phyloP scores from a whole-genome alignment of 306 rosid species.

The Gastrolobium villosum region DNA sequence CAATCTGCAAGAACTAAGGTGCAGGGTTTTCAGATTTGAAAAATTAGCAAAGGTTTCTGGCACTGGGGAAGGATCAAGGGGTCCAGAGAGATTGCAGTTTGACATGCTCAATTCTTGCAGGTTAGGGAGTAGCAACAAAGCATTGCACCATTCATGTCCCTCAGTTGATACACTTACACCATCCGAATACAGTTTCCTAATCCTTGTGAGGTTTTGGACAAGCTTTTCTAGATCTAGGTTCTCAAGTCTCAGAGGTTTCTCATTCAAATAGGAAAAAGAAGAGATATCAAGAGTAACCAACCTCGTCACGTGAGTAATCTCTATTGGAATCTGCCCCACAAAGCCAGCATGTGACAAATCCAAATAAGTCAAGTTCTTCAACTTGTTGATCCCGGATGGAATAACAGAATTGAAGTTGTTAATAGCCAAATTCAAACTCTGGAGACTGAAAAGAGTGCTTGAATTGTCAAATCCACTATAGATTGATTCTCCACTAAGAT shows the following conservation, averaged over 20 bases:
- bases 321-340: slow-evolving; percentile 50
- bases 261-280: neutral
- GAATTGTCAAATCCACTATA: slow-evolving; percentile 43
- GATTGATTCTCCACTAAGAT: slow-evolving; percentile 45
- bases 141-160: slow-evolving; percentile 63
- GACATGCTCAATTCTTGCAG: slow-evolving; percentile 54
- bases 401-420: slow-evolving; percentile 38
- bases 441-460: slow-evolving; percentile 52
- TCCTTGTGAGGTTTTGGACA: slow-evolving; percentile 43
- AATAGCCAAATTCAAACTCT: slow-evolving; percentile 36
- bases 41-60: slow-evolving; percentile 45
- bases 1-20: slow-evolving; percentile 39
- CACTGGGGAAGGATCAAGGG: slow-evolving; percentile 48
- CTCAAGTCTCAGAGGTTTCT: neutral
- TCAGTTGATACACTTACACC: slow-evolving; percentile 49
- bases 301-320: slow-evolving; percentile 49
- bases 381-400: slow-evolving; percentile 46
- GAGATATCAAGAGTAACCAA: slow-evolving; percentile 58
- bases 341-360: slow-evolving; percentile 54
- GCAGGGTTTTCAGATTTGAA: slow-evolving; percentile 31
- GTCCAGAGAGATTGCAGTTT: slow-evolving; percentile 49
- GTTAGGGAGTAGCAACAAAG: slow-evolving; percentile 31
- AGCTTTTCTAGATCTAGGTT: slow-evolving; percentile 16
- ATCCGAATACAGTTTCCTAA: slow-evolving; percentile 59
- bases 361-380: slow-evolving; percentile 47